These are phyloP conservation scores for Crithidia bombi DNA, from an alignment of 208 protist genomes.

Conservation along the genomic window DNA sequence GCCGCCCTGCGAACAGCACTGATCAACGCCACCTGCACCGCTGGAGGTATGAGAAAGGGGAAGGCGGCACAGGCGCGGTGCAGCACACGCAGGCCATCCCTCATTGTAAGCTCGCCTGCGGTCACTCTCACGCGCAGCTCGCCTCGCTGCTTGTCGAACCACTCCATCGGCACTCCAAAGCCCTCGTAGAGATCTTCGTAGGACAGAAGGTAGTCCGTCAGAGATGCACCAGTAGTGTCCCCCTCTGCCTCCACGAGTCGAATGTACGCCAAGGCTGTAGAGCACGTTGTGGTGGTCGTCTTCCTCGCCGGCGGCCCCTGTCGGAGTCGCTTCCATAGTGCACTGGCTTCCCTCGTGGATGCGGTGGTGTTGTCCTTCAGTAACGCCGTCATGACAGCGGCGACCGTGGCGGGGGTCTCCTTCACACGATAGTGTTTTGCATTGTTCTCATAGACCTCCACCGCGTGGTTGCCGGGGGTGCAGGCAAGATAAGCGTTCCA, in stretches of 20 bases:
- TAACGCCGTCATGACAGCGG: slow-evolving; percentile 66
- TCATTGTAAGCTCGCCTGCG: neutral
- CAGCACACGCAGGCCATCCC: slow-evolving; percentile 4
- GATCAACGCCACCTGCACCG: slow-evolving; percentile 15
- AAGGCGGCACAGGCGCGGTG: slow-evolving; percentile 7
- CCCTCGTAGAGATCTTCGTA: slow-evolving; percentile 50
- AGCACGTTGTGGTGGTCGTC: slow-evolving; percentile 36
- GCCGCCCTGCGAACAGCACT: neutral
- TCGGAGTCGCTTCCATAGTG: slow-evolving; percentile 41
- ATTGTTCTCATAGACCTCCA: slow-evolving; percentile 65
- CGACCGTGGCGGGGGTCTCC: slow-evolving; percentile 50
- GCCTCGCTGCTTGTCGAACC: slow-evolving; percentile 11
- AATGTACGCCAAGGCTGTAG: slow-evolving; percentile 36
- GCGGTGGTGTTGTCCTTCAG: slow-evolving; percentile 21
- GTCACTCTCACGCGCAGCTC: neutral
- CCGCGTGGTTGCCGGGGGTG: slow-evolving; percentile 50
- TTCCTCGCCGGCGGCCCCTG: slow-evolving; percentile 4
- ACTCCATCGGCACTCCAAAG: slow-evolving; percentile 46
- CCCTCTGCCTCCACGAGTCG: slow-evolving; percentile 30
- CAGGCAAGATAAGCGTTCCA: slow-evolving; percentile 75
- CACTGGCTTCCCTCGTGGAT: slow-evolving; percentile 33
- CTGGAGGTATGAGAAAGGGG: slow-evolving; percentile 22
- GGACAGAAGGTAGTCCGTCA: slow-evolving; percentile 34
- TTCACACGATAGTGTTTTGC: slow-evolving; percentile 48
- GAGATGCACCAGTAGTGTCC: slow-evolving; percentile 18